phyloP scores from a whole-genome alignment of 2,329 filamentous ascomycete genomes.

The Fusarium luffae region DNA sequence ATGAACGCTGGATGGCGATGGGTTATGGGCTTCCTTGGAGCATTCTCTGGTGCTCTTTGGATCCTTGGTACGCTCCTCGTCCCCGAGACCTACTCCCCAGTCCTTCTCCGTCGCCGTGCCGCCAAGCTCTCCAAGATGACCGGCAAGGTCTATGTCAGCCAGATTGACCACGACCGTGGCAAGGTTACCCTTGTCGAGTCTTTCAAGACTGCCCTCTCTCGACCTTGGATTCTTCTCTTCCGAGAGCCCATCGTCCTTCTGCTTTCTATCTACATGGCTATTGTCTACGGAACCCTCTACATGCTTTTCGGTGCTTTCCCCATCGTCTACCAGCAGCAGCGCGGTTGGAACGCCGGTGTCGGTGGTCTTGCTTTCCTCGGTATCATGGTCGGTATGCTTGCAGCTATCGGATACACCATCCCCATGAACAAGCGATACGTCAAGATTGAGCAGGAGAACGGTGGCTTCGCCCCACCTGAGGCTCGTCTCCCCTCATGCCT shows the following conservation, averaged over 20 bases:
- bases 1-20: constrained; percentile 80
- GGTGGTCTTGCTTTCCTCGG: constrained; percentile 36
- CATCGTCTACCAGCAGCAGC: constrained; percentile 70
- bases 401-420: constrained; percentile 31
- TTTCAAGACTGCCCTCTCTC: constrained; percentile 74
- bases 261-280: constrained; percentile 83
- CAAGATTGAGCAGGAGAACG: constrained; percentile 30
- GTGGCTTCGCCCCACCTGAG: constrained; percentile 34
- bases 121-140: constrained; percentile 37
- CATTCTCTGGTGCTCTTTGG: constrained; percentile 73
- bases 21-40: constrained; percentile 85
- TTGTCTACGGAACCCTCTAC: constrained; percentile 76
- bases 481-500: constrained; percentile 34
- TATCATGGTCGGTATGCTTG: constrained; percentile 39
- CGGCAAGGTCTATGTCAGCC: constrained; percentile 33
- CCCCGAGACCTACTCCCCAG: constrained; percentile 85
- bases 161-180: constrained; percentile 48
- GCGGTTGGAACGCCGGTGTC: constrained; percentile 35
- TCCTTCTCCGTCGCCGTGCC: constrained; percentile 64
- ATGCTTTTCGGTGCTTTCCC: constrained; percentile 77
- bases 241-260: constrained; percentile 83
- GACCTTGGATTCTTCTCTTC: constrained; percentile 56
- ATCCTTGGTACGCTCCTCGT: constrained; percentile 80
- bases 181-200: constrained; percentile 55
- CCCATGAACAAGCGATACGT: constrained; percentile 36